phyloP scores from a whole-genome alignment of 1,139 yeast genomes.

The Taphrina pruni region DNA sequence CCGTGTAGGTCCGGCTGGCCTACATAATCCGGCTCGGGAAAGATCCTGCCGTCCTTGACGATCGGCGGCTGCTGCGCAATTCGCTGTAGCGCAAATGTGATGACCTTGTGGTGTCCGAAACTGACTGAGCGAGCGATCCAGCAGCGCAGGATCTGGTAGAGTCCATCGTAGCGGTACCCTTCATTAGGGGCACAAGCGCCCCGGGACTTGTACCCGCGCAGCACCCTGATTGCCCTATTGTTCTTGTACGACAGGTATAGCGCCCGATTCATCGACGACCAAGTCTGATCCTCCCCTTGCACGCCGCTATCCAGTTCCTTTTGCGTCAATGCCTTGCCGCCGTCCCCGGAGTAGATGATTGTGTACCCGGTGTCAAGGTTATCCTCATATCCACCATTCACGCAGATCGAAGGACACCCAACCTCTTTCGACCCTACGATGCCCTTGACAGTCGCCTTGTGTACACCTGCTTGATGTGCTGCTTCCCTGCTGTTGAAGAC shows the following conservation, averaged over 20 bases:
- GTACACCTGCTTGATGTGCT: conserved; percentile 3
- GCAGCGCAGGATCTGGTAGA: conserved; percentile 1
- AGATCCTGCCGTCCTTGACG: neutral
- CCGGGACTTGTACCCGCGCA: conserved; percentile 3
- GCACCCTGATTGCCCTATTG: conserved; percentile 4
- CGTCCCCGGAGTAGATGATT: conserved; percentile 5
- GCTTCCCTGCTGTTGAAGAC: neutral
- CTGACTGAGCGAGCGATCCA: conserved; percentile 4
- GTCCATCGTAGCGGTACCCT: conserved; percentile 3
- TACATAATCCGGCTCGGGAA: neutral
- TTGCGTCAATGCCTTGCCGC: conserved; percentile 8
- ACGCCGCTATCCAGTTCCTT: neutral
- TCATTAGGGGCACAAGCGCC: conserved; percentile 1
- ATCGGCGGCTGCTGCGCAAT: neutral
- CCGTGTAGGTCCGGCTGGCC: neutral
- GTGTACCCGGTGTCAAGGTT: conserved; percentile 9
- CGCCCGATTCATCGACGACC: conserved; percentile 5
- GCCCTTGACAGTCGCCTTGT: neutral
- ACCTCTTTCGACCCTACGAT: conserved; percentile 4
- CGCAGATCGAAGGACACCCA: conserved; percentile 11
- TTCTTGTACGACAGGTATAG: neutral
- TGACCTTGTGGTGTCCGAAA: conserved; percentile 6
- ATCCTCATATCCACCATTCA: conserved; percentile 2
- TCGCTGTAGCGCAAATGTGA: neutral
- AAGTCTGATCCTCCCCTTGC: conserved; percentile 1